phyloP scores from a whole-genome alignment of 257 asterid genomes.

The Nicotiana paniculata region DNA sequence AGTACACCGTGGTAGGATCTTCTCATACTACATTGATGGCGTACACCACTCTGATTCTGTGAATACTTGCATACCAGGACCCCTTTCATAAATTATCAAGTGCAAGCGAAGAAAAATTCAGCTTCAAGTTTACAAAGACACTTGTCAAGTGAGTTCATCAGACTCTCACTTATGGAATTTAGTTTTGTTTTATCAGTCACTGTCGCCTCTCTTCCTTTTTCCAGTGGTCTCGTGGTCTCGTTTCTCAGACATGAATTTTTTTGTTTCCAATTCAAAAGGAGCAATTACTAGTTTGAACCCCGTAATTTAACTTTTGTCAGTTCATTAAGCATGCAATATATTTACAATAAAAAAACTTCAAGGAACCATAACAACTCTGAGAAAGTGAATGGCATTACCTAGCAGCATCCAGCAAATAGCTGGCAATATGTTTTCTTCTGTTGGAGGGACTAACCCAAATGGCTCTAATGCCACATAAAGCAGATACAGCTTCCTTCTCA shows the following conservation, averaged over 20 bases:
- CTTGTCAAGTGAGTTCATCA: no score
- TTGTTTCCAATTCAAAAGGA: neutral
- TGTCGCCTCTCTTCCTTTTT: no score
- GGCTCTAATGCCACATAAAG: conserved; percentile 77
- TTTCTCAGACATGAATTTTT: no score
- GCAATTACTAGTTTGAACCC: neutral
- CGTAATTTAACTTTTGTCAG: neutral
- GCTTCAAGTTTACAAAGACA: neutral
- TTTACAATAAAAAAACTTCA: neutral
- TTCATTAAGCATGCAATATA: neutral
- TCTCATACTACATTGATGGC: no score
- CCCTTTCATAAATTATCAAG: neutral
- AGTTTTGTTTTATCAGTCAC: no score
- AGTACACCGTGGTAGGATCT: no score
- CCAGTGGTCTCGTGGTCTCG: no score
- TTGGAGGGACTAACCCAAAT: conserved; percentile 79
- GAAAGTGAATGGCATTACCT: conserved; percentile 36
- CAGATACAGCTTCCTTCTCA: conserved; percentile 49
- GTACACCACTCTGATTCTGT: neutral
- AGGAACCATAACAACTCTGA: neutral
- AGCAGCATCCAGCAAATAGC: conserved; percentile 62
- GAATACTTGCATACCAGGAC: neutral
- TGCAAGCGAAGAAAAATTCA: neutral
- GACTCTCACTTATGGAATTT: no score
- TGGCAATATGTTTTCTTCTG: conserved; percentile 74